Conservation (phyloP, 1,284 basidiomycete genomes). For the Ustilago bromivora region DNA sequence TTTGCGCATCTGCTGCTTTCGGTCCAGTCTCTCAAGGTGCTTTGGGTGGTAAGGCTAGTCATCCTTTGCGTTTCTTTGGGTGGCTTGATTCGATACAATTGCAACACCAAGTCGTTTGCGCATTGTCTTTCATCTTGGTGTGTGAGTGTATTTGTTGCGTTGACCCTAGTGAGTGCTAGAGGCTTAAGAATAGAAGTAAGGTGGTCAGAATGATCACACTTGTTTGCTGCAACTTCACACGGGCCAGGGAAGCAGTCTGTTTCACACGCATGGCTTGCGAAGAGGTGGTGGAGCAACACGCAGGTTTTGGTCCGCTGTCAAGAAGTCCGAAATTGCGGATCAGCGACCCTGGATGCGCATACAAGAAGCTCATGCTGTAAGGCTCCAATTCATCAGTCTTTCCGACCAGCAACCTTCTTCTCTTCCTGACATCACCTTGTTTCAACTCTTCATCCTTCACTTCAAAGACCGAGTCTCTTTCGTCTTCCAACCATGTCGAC, state of each 20-base stretch:
- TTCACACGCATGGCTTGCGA: background rate
- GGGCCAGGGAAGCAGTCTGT: background rate
- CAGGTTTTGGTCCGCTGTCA: background rate
- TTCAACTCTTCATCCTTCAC: background rate
- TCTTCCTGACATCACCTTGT: background rate
- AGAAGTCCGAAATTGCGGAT: background rate
- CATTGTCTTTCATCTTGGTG: background rate
- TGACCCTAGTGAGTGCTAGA: too few relatives aligned
- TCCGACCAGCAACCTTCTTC: background rate
- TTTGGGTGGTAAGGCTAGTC: slow-evolving; percentile 46
- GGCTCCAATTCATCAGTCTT: background rate
- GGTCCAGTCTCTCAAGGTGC: background rate
- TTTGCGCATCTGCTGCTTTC: slow-evolving; percentile 8
- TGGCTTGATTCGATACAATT: slow-evolving; percentile 1
- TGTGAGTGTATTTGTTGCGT: background rate
- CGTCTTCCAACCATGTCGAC: slow-evolving; percentile 12
- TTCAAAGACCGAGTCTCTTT: background rate
- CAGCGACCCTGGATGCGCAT: slow-evolving; percentile 6
- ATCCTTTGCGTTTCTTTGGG: slow-evolving; percentile 7
- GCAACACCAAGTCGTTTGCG: slow-evolving; percentile 13
- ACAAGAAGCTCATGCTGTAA: background rate
- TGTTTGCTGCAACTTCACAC: background rate
- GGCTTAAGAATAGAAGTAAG: background rate
- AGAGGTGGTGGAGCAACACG: background rate
- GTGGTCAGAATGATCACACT: background rate